Evolutionary conservation across 805 yeast genomes (phyloP).

Genomic region (Phaffomyces thermotolerans): DNA sequence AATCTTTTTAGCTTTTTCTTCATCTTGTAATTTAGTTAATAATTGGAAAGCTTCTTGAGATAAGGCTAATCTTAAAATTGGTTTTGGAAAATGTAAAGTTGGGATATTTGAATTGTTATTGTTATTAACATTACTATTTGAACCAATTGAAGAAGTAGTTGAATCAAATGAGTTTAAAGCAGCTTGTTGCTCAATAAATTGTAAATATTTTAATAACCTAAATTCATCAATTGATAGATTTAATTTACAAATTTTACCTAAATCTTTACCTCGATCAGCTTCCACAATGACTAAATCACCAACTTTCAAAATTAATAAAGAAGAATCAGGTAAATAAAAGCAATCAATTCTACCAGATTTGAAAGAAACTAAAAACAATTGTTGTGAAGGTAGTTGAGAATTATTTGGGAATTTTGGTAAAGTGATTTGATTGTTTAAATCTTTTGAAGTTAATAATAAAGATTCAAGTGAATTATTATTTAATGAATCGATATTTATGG

Average conservation of each 20-base stretch:
- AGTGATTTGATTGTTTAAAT: slow-evolving; percentile 3
- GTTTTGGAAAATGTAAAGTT: slow-evolving; percentile 50
- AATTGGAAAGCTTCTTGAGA: slow-evolving; percentile 62
- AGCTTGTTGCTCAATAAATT: slow-evolving; percentile 64
- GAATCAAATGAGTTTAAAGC: slow-evolving; percentile 29
- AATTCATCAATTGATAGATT: slow-evolving; percentile 58
- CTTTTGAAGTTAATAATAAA: slow-evolving; percentile 2
- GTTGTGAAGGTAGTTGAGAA: slow-evolving; percentile 21
- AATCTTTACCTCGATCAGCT: slow-evolving; percentile 78
- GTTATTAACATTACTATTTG: background rate
- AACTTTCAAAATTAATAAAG: slow-evolving; percentile 34
- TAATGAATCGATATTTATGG: slow-evolving; percentile 12
- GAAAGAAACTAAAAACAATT: slow-evolving; percentile 60
- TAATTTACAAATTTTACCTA: slow-evolving; percentile 70
- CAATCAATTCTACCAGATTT: slow-evolving; percentile 78
- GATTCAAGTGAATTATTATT: slow-evolving; percentile 5
- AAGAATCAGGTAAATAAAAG: slow-evolving; percentile 45
- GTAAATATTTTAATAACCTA: slow-evolving; percentile 62
- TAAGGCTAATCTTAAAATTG: slow-evolving; percentile 67
- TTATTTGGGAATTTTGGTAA: slow-evolving; percentile 18
- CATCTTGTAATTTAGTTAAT: slow-evolving; percentile 60
- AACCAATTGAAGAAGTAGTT: slow-evolving; percentile 3
- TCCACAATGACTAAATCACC: slow-evolving; percentile 72
- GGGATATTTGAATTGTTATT: slow-evolving; percentile 10
- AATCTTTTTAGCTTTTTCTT: slow-evolving; percentile 46